Base-by-base conservation (phyloP, 177 flowering plant species). In the Vitis hybrid region DNA sequence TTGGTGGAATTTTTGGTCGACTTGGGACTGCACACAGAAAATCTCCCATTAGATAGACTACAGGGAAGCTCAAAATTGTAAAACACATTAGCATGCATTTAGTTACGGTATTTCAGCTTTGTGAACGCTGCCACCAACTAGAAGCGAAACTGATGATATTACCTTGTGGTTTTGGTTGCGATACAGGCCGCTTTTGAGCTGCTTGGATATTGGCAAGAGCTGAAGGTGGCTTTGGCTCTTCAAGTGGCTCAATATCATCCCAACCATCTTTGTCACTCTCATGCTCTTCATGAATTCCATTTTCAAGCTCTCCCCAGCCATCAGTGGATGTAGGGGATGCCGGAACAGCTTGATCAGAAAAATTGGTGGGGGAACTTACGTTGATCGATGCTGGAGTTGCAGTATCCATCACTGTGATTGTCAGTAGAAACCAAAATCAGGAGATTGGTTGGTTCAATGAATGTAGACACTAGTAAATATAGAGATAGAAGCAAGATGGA, bases 291-390 rank as follows among this genome's bases (percentile, higher is more conserved):
- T 74, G 71, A 67, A 87, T 78, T 63, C 97, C 97, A 78, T 91
- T 91, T 68, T 88, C 99, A 67, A 92, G 78, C 71, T 93, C 99
- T 76, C 97, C 99, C 99, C 99, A 96, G 27, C 98, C 97, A 84
- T 96, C 99, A 17, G 91, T 88, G 71, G 99, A 93, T 52, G 92
- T 84, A 50, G 99, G 98, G 35, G 99, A 93, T 21, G 59, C 71
- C 20, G 97, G 94, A 12, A 58, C 81, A 58, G 87, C 88, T 68
- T 82, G 88, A 70, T 89, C 91, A 24, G 83, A 70, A 2, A 78
- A 67, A 74, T 85, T 86, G 4, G 71, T 58, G 65, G 63, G 74
- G 27, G 83, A 79, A 76, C 73, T 83, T 71, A 68, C 78, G 35
- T 65, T 81, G 63, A 75, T 71, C 11, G 84, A 83, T 60, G 81